Base-by-base conservation (phyloP, 2,329 filamentous ascomycete genomes). In the Biscogniauxia sp. region DNA sequence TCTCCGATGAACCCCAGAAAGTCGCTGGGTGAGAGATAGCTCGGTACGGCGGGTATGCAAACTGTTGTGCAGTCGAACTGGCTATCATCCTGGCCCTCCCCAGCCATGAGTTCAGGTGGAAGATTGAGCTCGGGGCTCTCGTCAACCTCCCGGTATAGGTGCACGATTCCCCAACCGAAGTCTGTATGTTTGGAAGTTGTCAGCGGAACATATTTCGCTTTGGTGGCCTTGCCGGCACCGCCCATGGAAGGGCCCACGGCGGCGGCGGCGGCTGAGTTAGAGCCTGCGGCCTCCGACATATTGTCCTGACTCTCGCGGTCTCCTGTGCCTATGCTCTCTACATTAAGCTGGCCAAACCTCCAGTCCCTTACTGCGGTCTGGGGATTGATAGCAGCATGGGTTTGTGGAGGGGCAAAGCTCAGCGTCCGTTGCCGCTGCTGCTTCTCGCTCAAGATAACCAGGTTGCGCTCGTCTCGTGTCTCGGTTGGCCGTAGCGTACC, bases 11-110 rank as follows among this genome's bases (percentile, higher is more conserved):
- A 98, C 0, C 92, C 93, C 65, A 98, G 78, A 61, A 99, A 92
- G 71, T 98, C 94, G 6, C 90, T 90, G 0, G 93, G 91, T 7
- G 92, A 92, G 79, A 98, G 89, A 75, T 97, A 98, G 28, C 91
- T 95, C 6, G 95, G 95, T 15, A 99, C 94, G 5, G 94, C 93
- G 26, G 97, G 88, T 65, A 99, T 94, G 74, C 95, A 98, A 17
- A 99, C 77, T 0, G 92, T 96, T 2, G 91, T 95, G 73, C 91
- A 96, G 61, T 92, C 84, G n/a, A 81, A 73, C 56, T 72, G 68
- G 20, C 62, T 62, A n/a, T 66, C 69, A 28, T 69, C 64, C 19
- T 59, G 58, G 56, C 66, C 37, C 28, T 64, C 68, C 51, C 73
- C 72, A 51, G 69, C 60, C 55, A 74, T 74, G 49, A 66, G 66